A percentile compares a stretch with the other conserved stretches of the same genome.
Evolutionary conservation across 2,329 filamentous ascomycete species (phyloP).

Genomic region (Colletotrichum sp.): DNA sequence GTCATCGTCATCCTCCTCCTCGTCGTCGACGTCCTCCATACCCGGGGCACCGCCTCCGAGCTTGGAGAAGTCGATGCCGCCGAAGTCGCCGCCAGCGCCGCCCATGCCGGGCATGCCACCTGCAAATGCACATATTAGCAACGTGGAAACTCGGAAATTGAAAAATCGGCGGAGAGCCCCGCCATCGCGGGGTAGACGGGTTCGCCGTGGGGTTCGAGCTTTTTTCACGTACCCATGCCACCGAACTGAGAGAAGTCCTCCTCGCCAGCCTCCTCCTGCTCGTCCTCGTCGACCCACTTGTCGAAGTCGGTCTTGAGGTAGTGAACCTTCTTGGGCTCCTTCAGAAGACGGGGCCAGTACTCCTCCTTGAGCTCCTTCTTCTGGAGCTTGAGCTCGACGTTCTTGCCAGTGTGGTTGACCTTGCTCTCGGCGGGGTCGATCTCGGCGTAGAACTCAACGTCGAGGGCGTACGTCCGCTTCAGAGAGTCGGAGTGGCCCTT

Average conservation of each 20-base stretch:
- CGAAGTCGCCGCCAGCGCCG: conserved; percentile 66
- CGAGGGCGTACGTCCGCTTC: conserved; percentile 85
- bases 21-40: conserved; percentile 53
- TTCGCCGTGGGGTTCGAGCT: neutral
- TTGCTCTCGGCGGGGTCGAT: conserved; percentile 87
- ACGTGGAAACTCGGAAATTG: neutral
- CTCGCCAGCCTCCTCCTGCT: conserved; percentile 89
- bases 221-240: conserved; percentile 62
- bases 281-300: conserved; percentile 99
- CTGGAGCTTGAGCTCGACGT: conserved; percentile 87
- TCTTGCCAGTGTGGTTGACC: conserved; percentile 86
- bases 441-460: conserved; percentile 87
- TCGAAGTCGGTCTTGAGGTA: conserved; percentile 99
- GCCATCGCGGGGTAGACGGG: neutral
- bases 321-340: conserved; percentile 87
- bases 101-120: conserved; percentile 62
- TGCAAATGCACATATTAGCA: conserved; percentile 28
- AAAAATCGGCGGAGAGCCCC: neutral
- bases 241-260: conserved; percentile 77
- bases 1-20: conserved; percentile 76
- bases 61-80: conserved; percentile 94
- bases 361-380: conserved; percentile 97
- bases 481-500: conserved; percentile 82
- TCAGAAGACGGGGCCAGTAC: conserved; percentile 95
- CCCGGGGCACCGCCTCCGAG: conserved; percentile 65